Evolutionary conservation across 345 rosid species (phyloP), one percentile per base, ranked within the genome.

Genomic region (Combretum micranthum): DNA sequence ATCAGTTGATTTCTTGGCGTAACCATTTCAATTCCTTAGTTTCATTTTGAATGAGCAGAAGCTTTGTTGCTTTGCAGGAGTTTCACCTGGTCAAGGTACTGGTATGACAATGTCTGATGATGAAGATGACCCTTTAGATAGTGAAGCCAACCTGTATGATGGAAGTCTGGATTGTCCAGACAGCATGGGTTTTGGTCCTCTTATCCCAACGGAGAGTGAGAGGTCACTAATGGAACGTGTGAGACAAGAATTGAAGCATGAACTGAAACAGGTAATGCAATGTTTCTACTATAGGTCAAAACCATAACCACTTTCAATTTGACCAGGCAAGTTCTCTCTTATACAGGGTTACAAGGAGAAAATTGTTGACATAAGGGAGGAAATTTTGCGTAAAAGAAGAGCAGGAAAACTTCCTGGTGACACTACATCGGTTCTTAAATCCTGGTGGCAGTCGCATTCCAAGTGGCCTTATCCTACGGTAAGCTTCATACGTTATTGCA

Each of bases 381-480:
- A 93, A 80, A 93, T 93, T 64, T 45, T 93, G 68, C 87, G 97
- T 54, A 93, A 90, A 77, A 90, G 99, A 80, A 77, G 99, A 71
- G 99, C 99, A 0, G 99, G 99, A 53, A 90, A 93, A 56, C 87
- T 94, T 59, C 97, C 99, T 2, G 99, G 97, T 13, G 99, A 87
- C 63, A 94, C 99, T 3, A 94, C 97, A 20, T 87, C 97, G 20
- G 86, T 84, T 64, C 66, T 94, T 3, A 94, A 90, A 77, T 46
- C 83, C 19, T 90, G 99, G 99, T 93, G 99, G 99, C 99, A 85
- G 64, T 68, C 96, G 42, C 99, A 93, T 72, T 74, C 92, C 12
- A 93, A 93, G 70, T 93, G 97, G 99, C 99, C 99, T 32, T 87
- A 93, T 62, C 99, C 99, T 48, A 94, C 97, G 15, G 99, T 94